Evolutionary conservation across 2,329 filamentous ascomycete genomes (phyloP), one percentile per base, ranked within the genome.

Genomic region (Trichoderma citrinoviride): DNA sequence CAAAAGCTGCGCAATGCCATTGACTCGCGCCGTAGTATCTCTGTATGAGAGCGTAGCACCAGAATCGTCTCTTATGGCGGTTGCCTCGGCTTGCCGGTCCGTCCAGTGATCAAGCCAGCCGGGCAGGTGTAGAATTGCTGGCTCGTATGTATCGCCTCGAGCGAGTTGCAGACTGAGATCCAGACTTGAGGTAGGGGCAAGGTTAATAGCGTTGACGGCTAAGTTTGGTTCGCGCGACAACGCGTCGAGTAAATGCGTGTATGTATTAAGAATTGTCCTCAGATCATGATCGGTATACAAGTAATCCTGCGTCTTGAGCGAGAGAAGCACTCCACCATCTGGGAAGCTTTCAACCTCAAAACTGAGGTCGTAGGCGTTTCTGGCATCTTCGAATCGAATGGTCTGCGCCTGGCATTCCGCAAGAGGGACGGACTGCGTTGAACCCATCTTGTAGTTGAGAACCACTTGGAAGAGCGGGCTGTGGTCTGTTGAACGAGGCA

Each of bases 401-500:
- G 68, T 57, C 6, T 61, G 54, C 58, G 68, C 61, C 21, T 61
- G 56, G 65, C 68, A 70, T 40, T 72, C 65, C 15, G 71, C 68
- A 50, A 71, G 68, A 7, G 67, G 46, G 2, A 75, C 40, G 67
- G 72, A 67, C 50, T 75, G 67, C 5, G 71, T 68, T 1, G 68
- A 64, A 0, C 71, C 72, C 33, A 75, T 75, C 6, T 79, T 74
- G 68, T 83, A 84, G 69, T 85, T 77, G 41, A 84, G 66, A 33
- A 80, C 76, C 0, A 71, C 75, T 65, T 84, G 82, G 70, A 83
- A 82, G 1, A 85, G 47, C 0, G 82, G 82, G 27, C 66, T 78
- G 60, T 78, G 68, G 0, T 72, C 67, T 0, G 77, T 65, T 0
- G 78, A 78, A 3, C 81, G 74, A 0, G 74, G 68, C 0, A 81